Evolutionary conservation across 345 rosid genomes (phyloP).

Genomic region (Eucalyptus pauciflora): DNA sequence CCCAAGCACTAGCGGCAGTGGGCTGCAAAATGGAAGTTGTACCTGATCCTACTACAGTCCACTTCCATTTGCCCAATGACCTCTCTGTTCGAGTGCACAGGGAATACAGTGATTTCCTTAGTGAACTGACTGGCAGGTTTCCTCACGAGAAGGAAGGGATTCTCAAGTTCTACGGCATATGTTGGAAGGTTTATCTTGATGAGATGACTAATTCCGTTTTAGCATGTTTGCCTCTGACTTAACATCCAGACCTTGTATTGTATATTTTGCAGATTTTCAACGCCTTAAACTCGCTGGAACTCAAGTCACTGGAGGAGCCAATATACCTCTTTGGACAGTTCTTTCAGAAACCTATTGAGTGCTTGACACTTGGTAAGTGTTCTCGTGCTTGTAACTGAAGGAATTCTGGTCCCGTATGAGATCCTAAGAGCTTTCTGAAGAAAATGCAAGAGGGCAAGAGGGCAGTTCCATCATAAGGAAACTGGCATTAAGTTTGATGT

Average conservation of each 20-base stretch:
- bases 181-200: constrained; percentile 74
- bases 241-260: background rate
- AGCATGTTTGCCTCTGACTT: background rate
- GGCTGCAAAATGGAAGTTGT: constrained; percentile 85
- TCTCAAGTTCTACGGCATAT: constrained; percentile 62
- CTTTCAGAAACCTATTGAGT: constrained; percentile 81
- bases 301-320: constrained; percentile 96
- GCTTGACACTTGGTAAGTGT: constrained; percentile 78
- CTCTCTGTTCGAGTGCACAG: constrained; percentile 73
- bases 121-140: constrained; percentile 56
- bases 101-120: constrained; percentile 55
- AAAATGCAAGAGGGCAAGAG: background rate
- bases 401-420: background rate
- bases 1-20: constrained; percentile 80
- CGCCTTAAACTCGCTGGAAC: constrained; percentile 77
- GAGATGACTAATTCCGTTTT: constrained; percentile 1
- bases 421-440: background rate
- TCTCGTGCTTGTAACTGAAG: background rate
- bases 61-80: constrained; percentile 79
- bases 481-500: background rate
- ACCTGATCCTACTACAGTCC: constrained; percentile 92
- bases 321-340: constrained; percentile 90
- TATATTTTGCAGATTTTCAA: constrained; percentile 55
- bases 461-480: background rate
- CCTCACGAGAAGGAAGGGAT: constrained; percentile 90